These are phyloP conservation scores for Amesomyces nigricolor DNA, from an alignment of 2,329 filamentous ascomycete genomes.

Conservation along the genomic window DNA sequence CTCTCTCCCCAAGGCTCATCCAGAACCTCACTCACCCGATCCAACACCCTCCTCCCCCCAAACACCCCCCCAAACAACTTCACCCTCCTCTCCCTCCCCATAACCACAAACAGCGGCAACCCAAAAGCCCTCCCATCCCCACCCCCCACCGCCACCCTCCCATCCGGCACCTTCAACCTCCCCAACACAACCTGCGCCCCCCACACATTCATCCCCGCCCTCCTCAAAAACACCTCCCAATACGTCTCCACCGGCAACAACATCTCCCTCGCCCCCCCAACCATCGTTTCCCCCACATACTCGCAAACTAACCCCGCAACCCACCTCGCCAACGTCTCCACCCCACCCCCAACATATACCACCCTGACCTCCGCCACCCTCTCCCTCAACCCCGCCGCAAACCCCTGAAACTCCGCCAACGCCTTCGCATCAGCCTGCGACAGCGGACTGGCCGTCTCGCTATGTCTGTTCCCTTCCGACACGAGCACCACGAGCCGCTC, in stretches of 20 bases:
- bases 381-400: constrained; percentile 38
- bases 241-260: constrained; percentile 54
- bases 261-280: constrained; percentile 10
- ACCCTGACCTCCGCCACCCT: constrained; percentile 33
- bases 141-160: constrained; percentile 14
- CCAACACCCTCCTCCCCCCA: constrained; percentile 49
- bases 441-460: constrained; percentile 38
- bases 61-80: constrained; percentile 46
- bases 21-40: constrained; percentile 44
- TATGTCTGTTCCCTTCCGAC: constrained; percentile 43
- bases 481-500: constrained; percentile 64
- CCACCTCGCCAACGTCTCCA: constrained; percentile 49
- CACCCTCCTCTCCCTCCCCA: constrained; percentile 47
- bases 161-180: constrained; percentile 36
- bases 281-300: constrained; percentile 26
- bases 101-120: constrained; percentile 51
- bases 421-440: constrained; percentile 39
- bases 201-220: constrained; percentile 63
- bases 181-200: constrained; percentile 61
- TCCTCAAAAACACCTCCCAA: constrained; percentile 63
- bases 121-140: constrained; percentile 31
- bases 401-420: constrained; percentile 47
- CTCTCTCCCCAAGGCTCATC: constrained; percentile 42
- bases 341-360: constrained; percentile 46
- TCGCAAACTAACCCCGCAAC: constrained; percentile 47